A percentile compares a stretch with the other conserved stretches of the same genome.
Evolutionary conservation across 2,329 filamentous ascomycete genomes (phyloP).

Genomic region (Berkeleyomyces basicola): DNA sequence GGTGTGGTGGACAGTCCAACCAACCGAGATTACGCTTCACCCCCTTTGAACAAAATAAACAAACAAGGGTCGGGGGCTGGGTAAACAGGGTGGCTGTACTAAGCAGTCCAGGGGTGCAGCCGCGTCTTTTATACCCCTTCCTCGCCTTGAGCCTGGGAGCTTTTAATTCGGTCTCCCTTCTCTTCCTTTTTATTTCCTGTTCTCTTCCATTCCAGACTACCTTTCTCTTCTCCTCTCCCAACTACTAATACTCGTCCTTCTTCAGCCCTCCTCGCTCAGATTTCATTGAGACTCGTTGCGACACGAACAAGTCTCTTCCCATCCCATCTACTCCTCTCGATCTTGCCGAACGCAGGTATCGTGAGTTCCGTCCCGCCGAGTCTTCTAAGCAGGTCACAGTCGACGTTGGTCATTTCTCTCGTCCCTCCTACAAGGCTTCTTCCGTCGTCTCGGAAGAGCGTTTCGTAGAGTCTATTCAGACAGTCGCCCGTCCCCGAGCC

Average conservation of each 20-base stretch:
- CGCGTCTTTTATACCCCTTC: conserved; percentile 10
- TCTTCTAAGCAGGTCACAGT: conserved; percentile 28
- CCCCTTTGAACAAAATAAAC: conserved; percentile 9
- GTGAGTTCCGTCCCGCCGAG: conserved; percentile 25
- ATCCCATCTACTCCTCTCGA: conserved; percentile 37
- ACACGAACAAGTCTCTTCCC: conserved; percentile 40
- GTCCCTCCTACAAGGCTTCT: conserved; percentile 9
- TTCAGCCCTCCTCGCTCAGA: conserved; percentile 22
- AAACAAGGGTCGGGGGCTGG: conserved; percentile 9
- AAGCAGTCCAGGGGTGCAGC: not conserved
- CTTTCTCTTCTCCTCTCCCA: conserved; percentile 27
- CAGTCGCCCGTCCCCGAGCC: conserved; percentile 19
- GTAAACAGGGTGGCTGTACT: conserved; percentile 7
- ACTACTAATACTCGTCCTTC: conserved; percentile 13
- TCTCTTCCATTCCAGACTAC: not conserved
- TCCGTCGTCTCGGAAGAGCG: conserved; percentile 14
- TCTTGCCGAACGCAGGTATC: conserved; percentile 49
- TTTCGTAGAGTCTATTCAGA: conserved; percentile 17
- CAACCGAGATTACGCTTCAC: conserved; percentile 1
- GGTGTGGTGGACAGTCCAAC: not conserved
- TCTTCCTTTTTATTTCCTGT: not conserved
- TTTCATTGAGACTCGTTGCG: conserved; percentile 49
- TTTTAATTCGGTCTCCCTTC: not conserved
- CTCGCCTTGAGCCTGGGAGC: conserved; percentile 4
- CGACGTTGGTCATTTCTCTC: conserved; percentile 16